Evolutionary conservation across 2,329 filamentous ascomycete genomes (phyloP), one percentile per base, ranked within the genome.

Genomic region (Colletotrichum sp.): DNA sequence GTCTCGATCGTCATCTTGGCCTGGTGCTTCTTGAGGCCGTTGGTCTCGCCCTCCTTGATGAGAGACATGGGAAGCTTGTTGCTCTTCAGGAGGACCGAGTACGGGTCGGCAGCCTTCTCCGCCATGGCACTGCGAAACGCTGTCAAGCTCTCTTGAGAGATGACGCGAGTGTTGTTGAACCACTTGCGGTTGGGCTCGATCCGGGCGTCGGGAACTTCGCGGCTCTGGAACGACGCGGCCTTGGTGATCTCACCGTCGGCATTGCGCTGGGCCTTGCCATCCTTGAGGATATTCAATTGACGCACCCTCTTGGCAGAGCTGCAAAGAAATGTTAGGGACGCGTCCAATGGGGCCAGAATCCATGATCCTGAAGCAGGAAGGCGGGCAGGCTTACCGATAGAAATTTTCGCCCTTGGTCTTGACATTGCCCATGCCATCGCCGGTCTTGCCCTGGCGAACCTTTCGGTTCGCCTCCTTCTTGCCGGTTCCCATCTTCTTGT

Each of bases 381-480:
- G 12, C 31, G 13, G 24, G 63, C 7, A n/a, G 65, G 76, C 88
- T 77, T 87, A 93, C 89, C 94, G 92, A 88, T 98, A 98, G 87
- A 98, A 99, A 88, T 98, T 98, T 89, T 98, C 96, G 86, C 97
- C 97, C 87, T 99, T 99, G 79, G 92, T 89, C 80, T 93, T 95
- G 81, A 98, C 94, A 86, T 98, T 98, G 80, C 87, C 92, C 91
- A 98, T 95, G 83, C 95, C 95, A 91, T 97, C 93, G 78, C 91
- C 90, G 64, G 90, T 90, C 87, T 96, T 96, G 78, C 95, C 95
- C 90, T 98, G 92, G 83, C 95, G 94, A 87, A 90, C 90, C 83
- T 94, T 93, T 86, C 96, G 93, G 83, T 87, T 90, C 77, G 92
- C 92, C 86, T 98, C 96, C 86, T 98, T 98, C 90, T 98, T 98